Base-by-base conservation (phyloP, 2,329 filamentous ascomycete genomes). In the Aspergillus puulaauensis region DNA sequence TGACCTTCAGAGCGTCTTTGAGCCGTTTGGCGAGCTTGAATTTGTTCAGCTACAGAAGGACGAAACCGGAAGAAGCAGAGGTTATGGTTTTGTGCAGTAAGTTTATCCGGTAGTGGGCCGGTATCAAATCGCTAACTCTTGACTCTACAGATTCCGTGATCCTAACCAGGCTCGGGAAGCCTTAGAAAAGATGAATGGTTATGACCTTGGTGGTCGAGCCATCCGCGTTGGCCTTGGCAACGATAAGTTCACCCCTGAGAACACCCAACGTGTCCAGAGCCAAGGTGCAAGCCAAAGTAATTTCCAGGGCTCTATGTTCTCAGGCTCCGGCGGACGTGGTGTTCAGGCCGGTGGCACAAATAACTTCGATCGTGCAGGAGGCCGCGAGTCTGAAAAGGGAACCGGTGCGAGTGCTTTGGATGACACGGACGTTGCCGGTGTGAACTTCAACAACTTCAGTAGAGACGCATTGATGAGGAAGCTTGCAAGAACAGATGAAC, bases 371-470 rank as follows among this genome's bases (percentile, higher is more conserved):
- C 90, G 93, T 70, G 90, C 92, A 58, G 90, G 91, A 65, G 91
- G 89, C 65, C 88, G 93, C 68, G 91, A 96, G 70, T 91, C 88
- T 74, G 91, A 96, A 70, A 96, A 97, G 77, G 85, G 86, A 65
- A 86, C 90, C 46, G 92, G 92, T 67, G 93, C 93, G 50, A 96
- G 93, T 79, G 95, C 95, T 69, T 82, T 99, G 52, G 95, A 99
- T 78, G 95, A 99, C 73, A 96, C 93, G 61, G 95, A 99, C 76
- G 95, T 99, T 73, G 91, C 90, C 52, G 95, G 95, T 72, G 93
- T 99, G 77, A 98, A 98, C 80, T 98, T 98, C 89, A 96, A 92
- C 84, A 97, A 97, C 78, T 97, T 96, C 82, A 96, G 91, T 83
- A 91, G 95, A 79, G 92, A 98, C 81, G 91, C 93, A 73, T 88